Evolutionary conservation across 1,284 basidiomycete species (phyloP), one percentile per base, ranked within the genome.

Genomic region (Malassezia nana): DNA sequence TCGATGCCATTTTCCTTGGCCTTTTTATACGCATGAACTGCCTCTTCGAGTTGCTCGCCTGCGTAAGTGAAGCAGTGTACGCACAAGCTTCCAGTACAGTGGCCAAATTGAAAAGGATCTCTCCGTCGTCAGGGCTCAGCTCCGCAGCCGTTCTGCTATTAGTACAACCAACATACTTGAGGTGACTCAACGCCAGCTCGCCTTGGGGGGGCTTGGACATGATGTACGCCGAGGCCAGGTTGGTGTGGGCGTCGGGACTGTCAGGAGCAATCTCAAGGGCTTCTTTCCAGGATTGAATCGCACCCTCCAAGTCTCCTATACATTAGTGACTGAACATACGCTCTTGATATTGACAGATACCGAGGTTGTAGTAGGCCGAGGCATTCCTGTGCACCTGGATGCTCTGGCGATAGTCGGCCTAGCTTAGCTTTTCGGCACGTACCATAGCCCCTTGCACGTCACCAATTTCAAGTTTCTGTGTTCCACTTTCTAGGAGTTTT

Each of bases 21-120:
- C 57, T 81, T 81, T 74, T 85, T 83, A 77, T 90, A 90, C 69
- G 87, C 81, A 63, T 79, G 79, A 54, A 89, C 78, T 32, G 87
- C 84, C 73, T 87, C 85, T 69, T 88, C 86, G 25, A 90, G 78
- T 57, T 81, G 79, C 50, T 85, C 87, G 41, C 39, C 38, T 48
- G 38, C 12, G 46, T 41, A 20, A 38, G 35, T n/a, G 28, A 1
- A 48, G n/a, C 2, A 10, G n/a, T 12, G 4, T 15, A 46, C 46
- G 35, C n/a, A 69, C 87, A 83, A 48, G 88, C 87, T 81, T 90
- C 87, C 51, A 90, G 79, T 64, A 90, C 87, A 22, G 87, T 87
- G 25, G 86, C 90, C 50, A 91, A 81, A 77, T 91, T 94, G 79
- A 90, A 94, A 28, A 87, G 85, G 71, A 92, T 89, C 76, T 95